Evolutionary conservation across 2,329 filamentous ascomycete species (phyloP), one percentile per base, ranked within the genome.

Genomic region (Fusarium tanahbumbuense): DNA sequence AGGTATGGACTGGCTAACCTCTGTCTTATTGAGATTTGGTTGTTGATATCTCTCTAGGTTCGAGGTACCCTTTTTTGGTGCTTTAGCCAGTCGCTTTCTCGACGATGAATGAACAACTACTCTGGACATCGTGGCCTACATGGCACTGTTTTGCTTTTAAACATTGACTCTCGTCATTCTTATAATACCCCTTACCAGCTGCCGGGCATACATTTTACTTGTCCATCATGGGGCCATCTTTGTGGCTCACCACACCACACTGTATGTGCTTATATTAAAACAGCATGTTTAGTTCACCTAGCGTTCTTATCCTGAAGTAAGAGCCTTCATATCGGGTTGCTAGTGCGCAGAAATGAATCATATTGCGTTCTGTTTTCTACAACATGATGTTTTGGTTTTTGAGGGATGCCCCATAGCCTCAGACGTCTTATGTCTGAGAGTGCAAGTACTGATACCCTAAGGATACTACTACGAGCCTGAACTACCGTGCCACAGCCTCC

Each of bases 11-110:
- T 75, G 25, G 25, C 56, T 8, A 10, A 44, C 18, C 22, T 13
- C 32, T 10, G 6, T 20, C 42, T 27, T 53, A 12, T 13, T n/a
- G 18, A 15, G n/a, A 10, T n/a, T 54, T 52, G 22, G 27, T 45
- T 23, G 23, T 47, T 62, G 20, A 65, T 41, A 30, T 25, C 55
- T 67, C 40, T n/a, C 22, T 37, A 89, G 95, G 78, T 97, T 91
- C 67, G 94, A 98, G 80, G 86, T 98, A 4, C 95, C 95, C 0
- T 89, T 97, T 76, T 91, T 98, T 76, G 96, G 96, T 7, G 86
- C 86, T 44, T 83, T 98, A 73, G 96, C 96, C 45, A 97, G 91
- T 80, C 92, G 92, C 27, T 95, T 98, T 77, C 86, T 98, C 60
- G 95, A 98, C 76, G 93, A 97, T 77, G 96, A 98, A 69, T 83